Base-by-base conservation (phyloP, 176 grass and related monocot genomes). In the sorghum (Sorghum bicolor) region DNA sequence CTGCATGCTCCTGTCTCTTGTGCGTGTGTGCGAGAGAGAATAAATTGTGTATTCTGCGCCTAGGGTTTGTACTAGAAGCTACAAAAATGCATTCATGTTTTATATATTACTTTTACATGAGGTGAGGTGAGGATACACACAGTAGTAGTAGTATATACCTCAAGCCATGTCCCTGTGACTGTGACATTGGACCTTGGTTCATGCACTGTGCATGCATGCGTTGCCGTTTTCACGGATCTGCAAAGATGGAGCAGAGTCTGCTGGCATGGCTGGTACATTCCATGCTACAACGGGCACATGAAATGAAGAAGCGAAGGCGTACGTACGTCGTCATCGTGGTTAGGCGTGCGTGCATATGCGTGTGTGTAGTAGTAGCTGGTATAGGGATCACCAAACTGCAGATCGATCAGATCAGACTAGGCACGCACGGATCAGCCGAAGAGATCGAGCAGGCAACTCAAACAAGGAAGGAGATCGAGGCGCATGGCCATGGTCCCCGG, bases 381-480 rank as follows among this genome's bases (percentile, higher is more conserved):
- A 50, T 29, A 64, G 83, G 52, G 75, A 79, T 85, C 75, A 41
- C 67, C 80, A 82, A 82, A 82, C 80, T 72, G 65, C 67, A 70
- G 47, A 70, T 81, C 32, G 5, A 8, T 55, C 47, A 16, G 44
- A 2, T 32, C 31, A 47, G 10, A n/a, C n/a, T n/a, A n/a, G n/a
- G n/a, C 9, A 45, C 28, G 14, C 10, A 48, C 39, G 31, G 13
- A n/a, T n/a, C n/a, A n/a, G n/a, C n/a, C n/a, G n/a, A 53, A 19
- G 20, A 37, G 10, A 40, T 13, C 44, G 16, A 47, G 43, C 3
- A 45, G n/a, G n/a, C n/a, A n/a, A n/a, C n/a, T n/a, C n/a, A 12
- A 11, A 40, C 9, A 10, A 41, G 3, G 47, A 50, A 16, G 17
- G 5, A 4, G 45, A 47, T 45, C 12, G 44, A 17, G 4, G 29